phyloP scores from a whole-genome alignment of 2,329 filamentous ascomycete genomes.

The Plectosphaerella sp. region DNA sequence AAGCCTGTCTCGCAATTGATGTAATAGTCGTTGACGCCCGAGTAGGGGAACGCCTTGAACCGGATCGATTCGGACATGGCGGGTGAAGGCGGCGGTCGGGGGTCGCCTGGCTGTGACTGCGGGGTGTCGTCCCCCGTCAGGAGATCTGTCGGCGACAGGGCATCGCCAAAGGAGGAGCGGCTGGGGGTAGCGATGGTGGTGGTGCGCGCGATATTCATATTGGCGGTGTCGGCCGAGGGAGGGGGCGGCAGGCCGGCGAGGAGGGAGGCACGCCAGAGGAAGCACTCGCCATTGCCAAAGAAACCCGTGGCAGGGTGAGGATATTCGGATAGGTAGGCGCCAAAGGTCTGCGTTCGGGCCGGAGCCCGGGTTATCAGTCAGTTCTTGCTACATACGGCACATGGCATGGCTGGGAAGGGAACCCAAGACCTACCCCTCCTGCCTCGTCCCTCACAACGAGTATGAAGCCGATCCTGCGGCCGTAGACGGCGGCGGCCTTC shows the following conservation, averaged over 20 bases:
- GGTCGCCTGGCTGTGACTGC: constrained; percentile 1
- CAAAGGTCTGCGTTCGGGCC: constrained; percentile 61
- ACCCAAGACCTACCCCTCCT: constrained; percentile 58
- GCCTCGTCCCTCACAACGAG: constrained; percentile 77
- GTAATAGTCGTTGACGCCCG: constrained; percentile 92
- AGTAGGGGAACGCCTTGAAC: constrained; percentile 97
- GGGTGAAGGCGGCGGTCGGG: constrained; percentile 23
- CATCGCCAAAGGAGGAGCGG: constrained; percentile 13
- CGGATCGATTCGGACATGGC: constrained; percentile 71
- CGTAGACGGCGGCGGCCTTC: constrained; percentile 63
- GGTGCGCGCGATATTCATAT: constrained; percentile 33
- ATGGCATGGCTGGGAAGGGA: background rate
- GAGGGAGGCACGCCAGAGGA: constrained; percentile 59
- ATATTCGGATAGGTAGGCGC: constrained; percentile 87
- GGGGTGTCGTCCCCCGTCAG: constrained; percentile 3
- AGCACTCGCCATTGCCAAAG: constrained; percentile 95
- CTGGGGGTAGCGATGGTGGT: constrained; percentile 29
- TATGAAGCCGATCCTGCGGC: constrained; percentile 79
- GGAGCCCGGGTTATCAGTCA: background rate
- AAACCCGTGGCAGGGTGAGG: constrained; percentile 79
- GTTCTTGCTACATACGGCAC: background rate
- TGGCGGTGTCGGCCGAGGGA: constrained; percentile 46
- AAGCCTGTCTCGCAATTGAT: constrained; percentile 87
- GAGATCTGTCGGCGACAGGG: constrained; percentile 19
- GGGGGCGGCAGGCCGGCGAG: constrained; percentile 49